Conservation (phyloP, 2,329 filamentous ascomycete species). For the Ophiostoma piceae region DNA sequence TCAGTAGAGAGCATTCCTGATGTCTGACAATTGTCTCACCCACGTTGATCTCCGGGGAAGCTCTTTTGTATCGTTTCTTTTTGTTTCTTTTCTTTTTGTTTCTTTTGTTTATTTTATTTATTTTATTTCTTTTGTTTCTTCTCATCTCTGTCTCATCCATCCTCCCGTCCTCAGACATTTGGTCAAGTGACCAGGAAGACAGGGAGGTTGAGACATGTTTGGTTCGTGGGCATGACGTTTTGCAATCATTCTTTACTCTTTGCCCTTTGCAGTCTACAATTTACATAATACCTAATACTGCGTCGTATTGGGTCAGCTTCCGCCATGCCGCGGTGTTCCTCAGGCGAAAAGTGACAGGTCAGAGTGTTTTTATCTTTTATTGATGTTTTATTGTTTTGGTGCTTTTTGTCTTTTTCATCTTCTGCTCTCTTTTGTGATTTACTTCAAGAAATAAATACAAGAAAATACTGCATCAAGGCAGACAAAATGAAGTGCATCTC, state of each 20-base stretch:
- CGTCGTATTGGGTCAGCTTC: slow-evolving; percentile 5
- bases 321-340: not conserved
- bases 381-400: not conserved
- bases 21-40: slow-evolving; percentile 7
- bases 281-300: not conserved
- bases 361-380: not conserved
- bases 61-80: not conserved
- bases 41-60: slow-evolving; percentile 3
- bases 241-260: not conserved
- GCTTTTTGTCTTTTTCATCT: not conserved
- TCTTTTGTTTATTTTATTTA: not conserved
- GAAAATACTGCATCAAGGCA: too few species aligned
- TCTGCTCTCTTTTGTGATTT: not conserved
- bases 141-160: not conserved
- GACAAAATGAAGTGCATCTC: too few species aligned
- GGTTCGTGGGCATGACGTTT: not conserved
- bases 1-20: not conserved
- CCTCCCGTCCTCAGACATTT: not conserved
- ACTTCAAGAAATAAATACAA: not conserved
- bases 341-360: not conserved
- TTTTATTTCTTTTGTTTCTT: not conserved
- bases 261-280: not conserved
- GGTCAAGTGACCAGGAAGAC: not conserved
- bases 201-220: not conserved
- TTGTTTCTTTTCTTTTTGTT: not conserved